Evolutionary conservation across 2,329 filamentous ascomycete genomes (phyloP), one percentile per base, ranked within the genome.

Genomic region (Sclerotinia spermophila): DNA sequence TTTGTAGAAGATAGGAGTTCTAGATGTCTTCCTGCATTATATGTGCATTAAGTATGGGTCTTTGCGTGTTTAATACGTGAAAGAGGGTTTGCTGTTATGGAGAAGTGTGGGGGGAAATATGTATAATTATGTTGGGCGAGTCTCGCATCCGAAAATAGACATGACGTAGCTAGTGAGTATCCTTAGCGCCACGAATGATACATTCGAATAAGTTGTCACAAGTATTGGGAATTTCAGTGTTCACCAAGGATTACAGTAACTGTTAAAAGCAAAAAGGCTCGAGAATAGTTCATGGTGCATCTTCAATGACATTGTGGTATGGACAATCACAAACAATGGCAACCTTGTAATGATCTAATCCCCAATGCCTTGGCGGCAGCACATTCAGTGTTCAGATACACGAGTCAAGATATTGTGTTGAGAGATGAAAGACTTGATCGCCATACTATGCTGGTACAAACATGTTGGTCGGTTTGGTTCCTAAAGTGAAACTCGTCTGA

Each of bases 391-490:
- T 30, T 53, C 62, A 40, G 10, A 24, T 53, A 24, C 33, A 53
- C 24, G 33, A 27, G 17, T 30, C 62, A 24, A 21, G 17, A 51
- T 40, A 21, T 38, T 40, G 10, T 27, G 5, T 53, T 42, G 44
- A 40, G 53, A 59, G 33, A 64, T 33, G 72, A 73, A 75, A 72
- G 73, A 75, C 75, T 77, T 77, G 72, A 76, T 78, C 76, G 73
- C 75, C 72, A 76, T 74, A 78, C 74, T 77, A 78, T 78, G 76
- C 75, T 74, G 71, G 65, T 70, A 76, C 75, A 78, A 76, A 77
- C 56, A 75, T 74, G 73, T 73, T 74, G 74, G 73, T 72, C 61
- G 68, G 65, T 75, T 71, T 65, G 72, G 72, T 72, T 53, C 71
- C 73, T 70, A 71, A 72, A 72, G 51, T 73, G 70, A 74, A 72